Percentiles rank a stretch among this genome's conserved stretches.
Conservation (phyloP, 176 grass and related monocot genomes). For the Pontederia crassipes region DNA sequence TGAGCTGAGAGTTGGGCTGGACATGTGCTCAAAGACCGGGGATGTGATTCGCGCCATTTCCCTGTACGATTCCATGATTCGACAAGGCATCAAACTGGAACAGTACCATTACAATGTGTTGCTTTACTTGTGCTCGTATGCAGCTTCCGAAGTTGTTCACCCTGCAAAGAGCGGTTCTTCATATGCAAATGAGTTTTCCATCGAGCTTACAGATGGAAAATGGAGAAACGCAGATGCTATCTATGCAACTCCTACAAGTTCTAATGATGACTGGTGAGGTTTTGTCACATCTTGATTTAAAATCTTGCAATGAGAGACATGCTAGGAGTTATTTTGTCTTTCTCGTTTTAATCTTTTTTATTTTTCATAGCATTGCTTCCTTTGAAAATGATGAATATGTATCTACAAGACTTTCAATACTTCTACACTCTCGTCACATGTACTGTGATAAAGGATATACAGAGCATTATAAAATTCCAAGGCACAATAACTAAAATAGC, state of each 20-base stretch:
- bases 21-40: slow-evolving; percentile 58
- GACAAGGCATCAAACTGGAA: slow-evolving; percentile 29
- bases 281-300: slow-evolving; percentile 10
- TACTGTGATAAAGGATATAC: too few relatives aligned
- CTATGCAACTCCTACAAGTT: slow-evolving; percentile 63
- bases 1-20: slow-evolving; percentile 37
- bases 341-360: too few relatives aligned
- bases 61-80: slow-evolving; percentile 35
- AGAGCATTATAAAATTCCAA: too few relatives aligned
- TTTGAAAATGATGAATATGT: too few relatives aligned
- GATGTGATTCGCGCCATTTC: slow-evolving; percentile 44
- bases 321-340: too few relatives aligned
- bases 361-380: too few relatives aligned
- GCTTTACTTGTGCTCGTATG: slow-evolving; percentile 55
- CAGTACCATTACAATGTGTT: slow-evolving; percentile 69
- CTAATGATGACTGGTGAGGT: slow-evolving; percentile 73
- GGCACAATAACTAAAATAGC: too few relatives aligned
- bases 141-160: slow-evolving; percentile 37
- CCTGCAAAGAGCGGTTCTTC: slow-evolving; percentile 46
- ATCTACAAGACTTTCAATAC: too few relatives aligned
- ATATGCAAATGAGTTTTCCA: not conserved
- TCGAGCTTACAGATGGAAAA: slow-evolving; percentile 5
- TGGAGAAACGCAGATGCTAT: slow-evolving; percentile 53
- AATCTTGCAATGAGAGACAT: not conserved
- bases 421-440: too few relatives aligned